These are phyloP conservation scores for Vanrija sp. DNA, from an alignment of 1,284 basidiomycete genomes.

Conservation along the genomic window DNA sequence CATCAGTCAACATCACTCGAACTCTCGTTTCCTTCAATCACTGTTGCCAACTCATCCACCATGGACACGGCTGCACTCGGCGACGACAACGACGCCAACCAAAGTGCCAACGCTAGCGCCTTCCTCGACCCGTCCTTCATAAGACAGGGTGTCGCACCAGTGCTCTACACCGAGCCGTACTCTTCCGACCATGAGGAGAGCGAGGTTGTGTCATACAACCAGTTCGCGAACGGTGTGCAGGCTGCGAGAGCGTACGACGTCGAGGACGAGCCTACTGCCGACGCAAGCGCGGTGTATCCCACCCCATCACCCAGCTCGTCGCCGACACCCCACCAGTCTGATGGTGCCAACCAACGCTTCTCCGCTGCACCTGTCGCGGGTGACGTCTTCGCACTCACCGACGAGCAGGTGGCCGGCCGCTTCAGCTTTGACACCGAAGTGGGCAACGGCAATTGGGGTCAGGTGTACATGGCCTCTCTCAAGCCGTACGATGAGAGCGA, in stretches of 20 bases:
- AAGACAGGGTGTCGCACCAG: not conserved
- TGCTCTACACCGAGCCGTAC: slow-evolving; percentile 32
- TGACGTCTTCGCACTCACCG: slow-evolving; percentile 22
- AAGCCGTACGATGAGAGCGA: not conserved
- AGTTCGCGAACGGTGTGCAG: slow-evolving; percentile 9
- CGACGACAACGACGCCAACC: no score
- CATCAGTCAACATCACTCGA: no score
- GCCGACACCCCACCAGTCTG: not conserved
- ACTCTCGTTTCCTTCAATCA: no score
- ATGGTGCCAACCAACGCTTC: not conserved
- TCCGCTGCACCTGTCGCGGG: not conserved
- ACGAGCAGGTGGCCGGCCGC: slow-evolving; percentile 35
- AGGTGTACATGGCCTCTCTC: slow-evolving; percentile 41
- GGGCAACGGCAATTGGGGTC: slow-evolving; percentile 49
- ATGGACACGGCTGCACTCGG: no score
- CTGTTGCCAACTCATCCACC: no score
- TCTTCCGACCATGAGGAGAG: slow-evolving; percentile 3
- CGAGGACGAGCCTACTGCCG: no score
- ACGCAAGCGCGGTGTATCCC: no score
- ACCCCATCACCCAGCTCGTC: not conserved
- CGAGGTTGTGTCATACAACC: not conserved
- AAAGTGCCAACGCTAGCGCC: no score
- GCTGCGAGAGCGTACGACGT: not conserved
- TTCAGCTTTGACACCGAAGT: slow-evolving; percentile 42
- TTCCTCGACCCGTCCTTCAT: no score